A percentile compares a stretch with the other conserved stretches of the same genome.
Conservation (phyloP, 495 filamentous ascomycete genomes). For the Xylaria grammica region DNA sequence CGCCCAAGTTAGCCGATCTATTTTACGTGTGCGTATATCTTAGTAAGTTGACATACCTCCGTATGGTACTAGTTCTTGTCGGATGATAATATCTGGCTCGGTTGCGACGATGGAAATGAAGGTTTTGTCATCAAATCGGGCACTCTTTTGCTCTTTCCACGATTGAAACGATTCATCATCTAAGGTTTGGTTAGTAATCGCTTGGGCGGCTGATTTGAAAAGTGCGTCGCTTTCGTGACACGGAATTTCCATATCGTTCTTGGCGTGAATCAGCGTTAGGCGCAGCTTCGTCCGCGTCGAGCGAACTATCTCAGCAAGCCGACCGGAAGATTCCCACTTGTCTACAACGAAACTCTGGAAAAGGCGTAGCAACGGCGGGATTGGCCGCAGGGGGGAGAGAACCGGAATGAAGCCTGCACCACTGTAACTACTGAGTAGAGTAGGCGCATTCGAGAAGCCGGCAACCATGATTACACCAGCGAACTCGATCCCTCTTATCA, state of each 20-base stretch:
- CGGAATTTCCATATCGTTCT: constrained; percentile 78
- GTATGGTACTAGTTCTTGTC: constrained; percentile 60
- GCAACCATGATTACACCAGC: constrained; percentile 78
- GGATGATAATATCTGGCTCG: constrained; percentile 47
- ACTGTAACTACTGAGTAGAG: constrained; percentile 66
- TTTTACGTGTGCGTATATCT: neutral
- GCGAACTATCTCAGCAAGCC: constrained; percentile 49
- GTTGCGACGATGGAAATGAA: constrained; percentile 46
- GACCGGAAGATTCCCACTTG: constrained; percentile 55
- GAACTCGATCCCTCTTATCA: constrained; percentile 54
- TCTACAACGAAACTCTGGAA: constrained; percentile 54
- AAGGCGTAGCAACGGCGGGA: constrained; percentile 48
- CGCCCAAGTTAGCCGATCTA: constrained; percentile 23
- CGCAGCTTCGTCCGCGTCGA: constrained; percentile 60
- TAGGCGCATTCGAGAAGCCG: constrained; percentile 75
- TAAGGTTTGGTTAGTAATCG: constrained; percentile 41
- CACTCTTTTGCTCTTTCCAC: constrained; percentile 48
- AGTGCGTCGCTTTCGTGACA: constrained; percentile 64
- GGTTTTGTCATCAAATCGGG: constrained; percentile 43
- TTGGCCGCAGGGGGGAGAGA: constrained; percentile 68
- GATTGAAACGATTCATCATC: constrained; percentile 37
- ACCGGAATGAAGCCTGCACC: constrained; percentile 78
- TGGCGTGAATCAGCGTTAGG: constrained; percentile 76
- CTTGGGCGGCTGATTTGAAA: constrained; percentile 59
- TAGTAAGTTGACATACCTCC: constrained; percentile 54